Evolutionary conservation across 2,329 filamentous ascomycete genomes (phyloP), one percentile per base, ranked within the genome.

Genomic region (Xylariaceae sp.): DNA sequence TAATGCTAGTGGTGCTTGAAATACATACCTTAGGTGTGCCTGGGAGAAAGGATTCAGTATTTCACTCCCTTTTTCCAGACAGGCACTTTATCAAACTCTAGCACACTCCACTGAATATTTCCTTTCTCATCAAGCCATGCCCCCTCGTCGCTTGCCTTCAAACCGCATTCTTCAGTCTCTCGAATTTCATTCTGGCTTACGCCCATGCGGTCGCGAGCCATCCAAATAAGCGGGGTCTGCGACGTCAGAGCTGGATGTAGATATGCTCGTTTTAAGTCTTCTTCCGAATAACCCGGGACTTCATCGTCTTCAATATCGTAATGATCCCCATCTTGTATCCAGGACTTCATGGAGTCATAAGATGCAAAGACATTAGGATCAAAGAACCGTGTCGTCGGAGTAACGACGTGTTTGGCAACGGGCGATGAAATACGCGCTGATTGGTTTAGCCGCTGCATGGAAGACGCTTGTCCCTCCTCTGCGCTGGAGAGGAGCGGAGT

Each of bases 91-190:
- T 53, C 43, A 35, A 68, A 62, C 3, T 67, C 55, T 0, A 58
- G n/a, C 4, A 54, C 48, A 8, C 53, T 61, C 64, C 62, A 68
- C 16, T 52, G 53, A 1, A 69, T 58, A 11, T 53, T 60, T 3
- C 63, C 59, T 32, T 86, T 86, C 64, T 86, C 83, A 62, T 88
- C 78, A 18, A 89, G 70, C 68, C 68, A 71, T 42, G 73, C 79
- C 3, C 85, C 83, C 21, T 83, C 83, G 55, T 88, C 85, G 58
- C 87, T 86, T 0, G 84, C 86, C 64, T 86, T 86, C 2, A 82
- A 75, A 27, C 86, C 85, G 36, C 83, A 76, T 57, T 79, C 78
- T 42, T 75, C 74, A 1, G 81, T 85, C 60, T 87, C 84, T 29
- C 70, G 68, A 45, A 87, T 75, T 65, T 88, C 86, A 63, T 86